These are phyloP conservation scores for Chernovozyma aurita DNA, from an alignment of 1,139 yeast genomes.

Conservation along the genomic window DNA sequence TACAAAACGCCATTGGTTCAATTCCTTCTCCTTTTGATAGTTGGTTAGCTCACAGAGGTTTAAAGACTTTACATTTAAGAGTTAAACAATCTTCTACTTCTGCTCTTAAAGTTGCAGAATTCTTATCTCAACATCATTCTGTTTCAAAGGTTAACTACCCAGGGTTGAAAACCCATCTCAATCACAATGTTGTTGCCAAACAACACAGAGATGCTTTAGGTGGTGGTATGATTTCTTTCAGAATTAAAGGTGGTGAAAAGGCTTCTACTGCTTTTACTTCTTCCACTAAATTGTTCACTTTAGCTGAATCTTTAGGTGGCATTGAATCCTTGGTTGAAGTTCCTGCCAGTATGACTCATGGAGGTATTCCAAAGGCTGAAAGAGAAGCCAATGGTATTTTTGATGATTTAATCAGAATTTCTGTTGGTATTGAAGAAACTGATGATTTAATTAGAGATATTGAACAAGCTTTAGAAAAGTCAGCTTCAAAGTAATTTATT, in stretches of 20 bases:
- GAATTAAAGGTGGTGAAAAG: conserved; percentile 76
- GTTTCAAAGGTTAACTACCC: conserved; percentile 78
- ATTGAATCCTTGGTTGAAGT: conserved; percentile 84
- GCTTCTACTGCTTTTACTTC: conserved; percentile 76
- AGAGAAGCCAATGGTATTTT: conserved; percentile 80
- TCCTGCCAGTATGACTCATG: conserved; percentile 92
- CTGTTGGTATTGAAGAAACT: conserved; percentile 84
- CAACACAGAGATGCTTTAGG: conserved; percentile 87
- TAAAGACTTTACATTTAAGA: conserved; percentile 81
- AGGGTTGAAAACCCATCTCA: conserved; percentile 64
- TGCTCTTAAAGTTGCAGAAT: conserved; percentile 72
- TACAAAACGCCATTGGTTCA: conserved; percentile 87
- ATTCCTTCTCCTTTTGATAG: conserved; percentile 88
- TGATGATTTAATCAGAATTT: conserved; percentile 77
- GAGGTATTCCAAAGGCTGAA: conserved; percentile 79
- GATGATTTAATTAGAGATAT: conserved; percentile 75
- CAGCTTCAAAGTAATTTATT: conserved; percentile 1
- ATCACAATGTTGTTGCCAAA: conserved; percentile 56
- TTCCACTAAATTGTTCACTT: conserved; percentile 69
- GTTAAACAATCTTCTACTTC: conserved; percentile 63
- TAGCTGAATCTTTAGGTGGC: conserved; percentile 91
- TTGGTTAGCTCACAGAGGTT: conserved; percentile 91
- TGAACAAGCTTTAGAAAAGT: conserved; percentile 56
- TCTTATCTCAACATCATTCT: conserved; percentile 44
- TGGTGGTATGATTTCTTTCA: conserved; percentile 89